These are phyloP conservation scores for Coccomyxa sp. DNA, from an alignment of 139 green algal species.

Conservation along the genomic window DNA sequence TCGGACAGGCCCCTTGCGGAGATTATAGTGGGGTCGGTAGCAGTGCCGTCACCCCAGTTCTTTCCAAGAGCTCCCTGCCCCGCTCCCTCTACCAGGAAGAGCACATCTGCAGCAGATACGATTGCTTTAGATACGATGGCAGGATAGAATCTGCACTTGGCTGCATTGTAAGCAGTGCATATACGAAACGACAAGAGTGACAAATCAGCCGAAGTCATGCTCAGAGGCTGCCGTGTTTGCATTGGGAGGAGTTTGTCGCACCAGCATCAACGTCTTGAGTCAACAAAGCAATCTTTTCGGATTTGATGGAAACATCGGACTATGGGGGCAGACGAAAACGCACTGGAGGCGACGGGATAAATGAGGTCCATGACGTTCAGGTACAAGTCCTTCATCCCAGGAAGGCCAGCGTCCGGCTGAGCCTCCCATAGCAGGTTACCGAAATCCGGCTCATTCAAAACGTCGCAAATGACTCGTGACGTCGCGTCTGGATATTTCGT, in stretches of 20 bases:
- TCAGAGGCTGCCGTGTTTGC: no score
- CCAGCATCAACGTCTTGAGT: no score
- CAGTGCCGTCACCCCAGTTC: slow-evolving; percentile 30
- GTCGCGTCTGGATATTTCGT: background rate
- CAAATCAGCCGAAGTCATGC: no score
- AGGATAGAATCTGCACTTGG: no score
- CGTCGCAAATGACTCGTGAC: slow-evolving; percentile 16
- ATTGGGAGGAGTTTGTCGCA: no score
- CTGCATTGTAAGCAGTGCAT: no score
- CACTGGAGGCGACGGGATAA: slow-evolving; percentile 17
- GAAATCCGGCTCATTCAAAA: slow-evolving; percentile 31
- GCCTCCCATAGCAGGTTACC: slow-evolving; percentile 12
- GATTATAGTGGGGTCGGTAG: slow-evolving; percentile 15
- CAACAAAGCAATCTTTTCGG: no score
- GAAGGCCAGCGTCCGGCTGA: slow-evolving; percentile 10
- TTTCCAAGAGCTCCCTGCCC: slow-evolving; percentile 17
- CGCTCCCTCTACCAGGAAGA: slow-evolving; percentile 27
- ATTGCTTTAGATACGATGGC: no score
- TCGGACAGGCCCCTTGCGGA: slow-evolving; percentile 13
- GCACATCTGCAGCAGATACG: background rate
- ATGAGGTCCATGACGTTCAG: slow-evolving; percentile 40
- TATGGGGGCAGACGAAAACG: no score
- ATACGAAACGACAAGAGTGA: no score
- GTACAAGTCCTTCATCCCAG: slow-evolving; percentile 29
- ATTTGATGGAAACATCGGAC: no score